Percentiles rank a stretch among this genome's conserved stretches.
Conservation (phyloP, 345 rosid genomes). For the Aquilaria malaccensis region DNA sequence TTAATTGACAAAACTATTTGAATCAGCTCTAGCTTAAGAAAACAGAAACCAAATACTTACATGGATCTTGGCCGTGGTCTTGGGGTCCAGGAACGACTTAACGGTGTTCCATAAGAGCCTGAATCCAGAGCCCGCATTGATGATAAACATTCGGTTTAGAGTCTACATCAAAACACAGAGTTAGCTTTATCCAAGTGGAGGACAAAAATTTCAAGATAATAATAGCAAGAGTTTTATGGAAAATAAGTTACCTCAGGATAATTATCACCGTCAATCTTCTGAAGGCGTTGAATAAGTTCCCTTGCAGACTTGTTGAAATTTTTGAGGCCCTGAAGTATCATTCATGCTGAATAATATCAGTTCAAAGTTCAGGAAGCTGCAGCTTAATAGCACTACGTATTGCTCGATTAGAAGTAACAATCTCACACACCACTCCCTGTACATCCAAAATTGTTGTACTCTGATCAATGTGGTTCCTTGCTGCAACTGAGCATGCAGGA, state of each 20-base stretch:
- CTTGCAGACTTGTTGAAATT: conserved; percentile 79
- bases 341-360: neutral
- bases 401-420: too few relatives aligned
- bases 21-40: conserved; percentile 3
- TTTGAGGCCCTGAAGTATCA: conserved; percentile 64
- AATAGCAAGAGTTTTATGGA: neutral
- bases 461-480: conserved; percentile 76
- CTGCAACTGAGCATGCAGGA: conserved; percentile 73
- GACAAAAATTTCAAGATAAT: neutral
- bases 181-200: conserved; percentile 8
- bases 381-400: too few relatives aligned
- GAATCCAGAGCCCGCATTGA: conserved; percentile 91
- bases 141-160: conserved; percentile 87
- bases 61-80: conserved; percentile 82
- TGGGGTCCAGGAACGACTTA: conserved; percentile 79
- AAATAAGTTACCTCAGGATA: conserved; percentile 67
- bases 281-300: conserved; percentile 64
- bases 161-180: conserved; percentile 40
- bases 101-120: conserved; percentile 82
- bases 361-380: too few relatives aligned
- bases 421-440: conserved; percentile 75
- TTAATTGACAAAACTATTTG: neutral
- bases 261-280: conserved; percentile 76
- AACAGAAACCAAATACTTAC: conserved; percentile 23
- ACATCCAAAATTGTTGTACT: conserved; percentile 89